Evolutionary conservation across 352 stramenopile genomes (phyloP).

Genomic region (Poterioochromonas sp.): DNA sequence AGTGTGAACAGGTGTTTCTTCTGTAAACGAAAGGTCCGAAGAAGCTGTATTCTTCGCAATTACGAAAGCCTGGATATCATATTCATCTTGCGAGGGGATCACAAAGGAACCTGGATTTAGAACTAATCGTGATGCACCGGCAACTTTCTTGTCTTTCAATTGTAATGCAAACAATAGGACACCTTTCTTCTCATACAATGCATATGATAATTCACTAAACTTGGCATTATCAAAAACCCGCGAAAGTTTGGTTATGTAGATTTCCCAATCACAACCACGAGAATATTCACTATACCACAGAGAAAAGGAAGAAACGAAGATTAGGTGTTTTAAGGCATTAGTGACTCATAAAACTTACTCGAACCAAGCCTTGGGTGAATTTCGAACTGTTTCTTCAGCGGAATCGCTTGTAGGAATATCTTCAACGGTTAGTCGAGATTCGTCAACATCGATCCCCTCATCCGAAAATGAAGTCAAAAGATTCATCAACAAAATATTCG

Average conservation of each 20-base stretch:
- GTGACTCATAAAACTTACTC: too few relatives aligned
- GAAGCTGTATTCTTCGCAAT: conserved; percentile 28
- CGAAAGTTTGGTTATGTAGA: background rate
- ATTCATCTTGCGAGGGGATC: conserved; percentile 3
- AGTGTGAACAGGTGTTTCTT: too few relatives aligned
- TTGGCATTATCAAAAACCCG: background rate
- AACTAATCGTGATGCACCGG: background rate
- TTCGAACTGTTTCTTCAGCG: background rate
- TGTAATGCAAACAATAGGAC: conserved; percentile 15
- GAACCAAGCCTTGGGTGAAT: background rate
- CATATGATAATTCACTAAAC: background rate
- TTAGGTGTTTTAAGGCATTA: too few relatives aligned
- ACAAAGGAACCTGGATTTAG: conserved; percentile 7
- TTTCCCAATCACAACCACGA: conserved; percentile 17
- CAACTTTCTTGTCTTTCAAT: background rate
- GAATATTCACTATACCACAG: conserved; percentile 2
- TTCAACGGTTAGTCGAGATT: background rate
- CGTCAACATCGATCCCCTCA: background rate
- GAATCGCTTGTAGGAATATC: too few relatives aligned
- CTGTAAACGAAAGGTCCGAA: conserved; percentile 7
- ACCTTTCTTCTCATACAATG: conserved; percentile 1
- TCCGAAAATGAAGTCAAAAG: conserved; percentile 21
- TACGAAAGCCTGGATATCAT: conserved; percentile 12
- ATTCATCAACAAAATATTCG: conserved; percentile 19
- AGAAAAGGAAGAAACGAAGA: too few relatives aligned